phyloP scores from a whole-genome alignment of 2,329 filamentous ascomycete genomes.

The Thelonectria discophora region DNA sequence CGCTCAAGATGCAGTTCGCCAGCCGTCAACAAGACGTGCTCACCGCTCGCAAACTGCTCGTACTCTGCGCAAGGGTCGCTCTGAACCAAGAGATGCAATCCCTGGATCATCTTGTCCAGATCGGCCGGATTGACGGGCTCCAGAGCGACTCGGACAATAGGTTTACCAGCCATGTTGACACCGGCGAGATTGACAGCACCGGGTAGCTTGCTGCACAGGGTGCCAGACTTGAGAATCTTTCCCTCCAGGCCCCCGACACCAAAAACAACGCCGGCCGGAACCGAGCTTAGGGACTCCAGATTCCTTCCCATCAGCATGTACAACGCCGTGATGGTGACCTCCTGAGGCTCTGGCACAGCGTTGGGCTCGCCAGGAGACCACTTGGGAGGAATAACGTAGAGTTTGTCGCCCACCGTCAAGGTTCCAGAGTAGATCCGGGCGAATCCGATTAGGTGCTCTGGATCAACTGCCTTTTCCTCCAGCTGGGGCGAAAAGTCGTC shows the following conservation, averaged over 20 bases:
- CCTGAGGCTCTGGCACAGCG: constrained; percentile 76
- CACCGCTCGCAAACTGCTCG: constrained; percentile 89
- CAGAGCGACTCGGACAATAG: constrained; percentile 95
- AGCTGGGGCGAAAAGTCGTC: constrained; percentile 59
- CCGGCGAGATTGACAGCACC: constrained; percentile 92
- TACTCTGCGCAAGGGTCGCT: constrained; percentile 97
- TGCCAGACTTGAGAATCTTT: constrained; percentile 94
- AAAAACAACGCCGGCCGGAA: constrained; percentile 94
- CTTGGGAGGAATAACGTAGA: constrained; percentile 93
- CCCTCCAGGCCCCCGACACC: constrained; percentile 93
- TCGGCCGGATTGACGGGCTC: constrained; percentile 92
- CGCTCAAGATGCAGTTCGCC: constrained; percentile 94
- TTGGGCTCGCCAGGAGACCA: constrained; percentile 85
- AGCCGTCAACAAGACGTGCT: constrained; percentile 93
- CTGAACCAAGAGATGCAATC: constrained; percentile 86
- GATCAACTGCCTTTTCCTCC: constrained; percentile 70
- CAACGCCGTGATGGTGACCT: constrained; percentile 84
- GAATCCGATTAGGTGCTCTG: constrained; percentile 93
- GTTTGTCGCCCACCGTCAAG: constrained; percentile 84
- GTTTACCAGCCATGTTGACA: constrained; percentile 79
- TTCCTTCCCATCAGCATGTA: constrained; percentile 97
- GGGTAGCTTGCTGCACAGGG: constrained; percentile 85
- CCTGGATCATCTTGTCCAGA: constrained; percentile 92
- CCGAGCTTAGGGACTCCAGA: constrained; percentile 81
- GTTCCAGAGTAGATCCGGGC: constrained; percentile 93